phyloP scores from a whole-genome alignment of 106 monocot species.

The Phalaenopsis aphrodite region DNA sequence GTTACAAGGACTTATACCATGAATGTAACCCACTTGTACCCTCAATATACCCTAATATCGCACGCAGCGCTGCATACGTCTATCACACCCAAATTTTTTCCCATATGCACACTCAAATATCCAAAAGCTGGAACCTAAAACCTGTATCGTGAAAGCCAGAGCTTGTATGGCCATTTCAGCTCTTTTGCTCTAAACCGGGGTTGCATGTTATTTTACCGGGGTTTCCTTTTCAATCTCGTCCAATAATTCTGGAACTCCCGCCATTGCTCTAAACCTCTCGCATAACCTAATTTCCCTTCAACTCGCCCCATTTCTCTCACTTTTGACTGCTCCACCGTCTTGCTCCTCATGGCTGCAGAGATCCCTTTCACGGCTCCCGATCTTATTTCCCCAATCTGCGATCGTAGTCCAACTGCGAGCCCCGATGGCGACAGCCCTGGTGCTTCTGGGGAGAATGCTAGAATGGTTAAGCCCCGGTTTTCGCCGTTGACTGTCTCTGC shows the following conservation, averaged over 20 bases:
- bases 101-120: no score
- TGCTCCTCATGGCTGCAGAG: not conserved
- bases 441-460: not conserved
- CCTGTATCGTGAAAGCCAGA: no score
- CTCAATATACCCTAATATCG: no score
- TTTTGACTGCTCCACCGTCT: not conserved
- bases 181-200: no score
- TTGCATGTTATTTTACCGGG: no score
- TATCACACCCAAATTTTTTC: no score
- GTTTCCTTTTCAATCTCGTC: not conserved
- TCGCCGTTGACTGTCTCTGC: not conserved
- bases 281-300: not conserved
- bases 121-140: no score
- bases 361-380: not conserved
- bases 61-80: no score
- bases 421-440: not conserved
- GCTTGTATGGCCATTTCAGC: no score
- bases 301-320: not conserved
- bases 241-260: constrained; percentile 2
- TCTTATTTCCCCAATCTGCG: not conserved
- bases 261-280: not conserved
- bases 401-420: not conserved
- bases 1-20: no score
- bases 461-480: not conserved
- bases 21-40: no score